Percentiles rank a stretch among this genome's conserved stretches.
Conservation (phyloP, 257 asterid species). For the Osmanthus fragrans region DNA sequence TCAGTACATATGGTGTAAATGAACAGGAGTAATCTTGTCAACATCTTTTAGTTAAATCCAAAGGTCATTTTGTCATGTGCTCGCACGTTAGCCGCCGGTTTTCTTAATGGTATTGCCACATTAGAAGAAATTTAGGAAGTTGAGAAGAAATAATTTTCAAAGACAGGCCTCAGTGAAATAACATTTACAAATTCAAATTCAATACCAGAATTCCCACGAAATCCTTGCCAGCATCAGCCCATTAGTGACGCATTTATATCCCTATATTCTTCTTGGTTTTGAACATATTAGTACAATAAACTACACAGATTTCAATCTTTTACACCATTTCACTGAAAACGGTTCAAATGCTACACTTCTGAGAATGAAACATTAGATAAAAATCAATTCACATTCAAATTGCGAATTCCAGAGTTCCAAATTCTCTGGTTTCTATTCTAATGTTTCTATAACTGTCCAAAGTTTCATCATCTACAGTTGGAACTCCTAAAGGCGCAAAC, state of each 20-base stretch:
- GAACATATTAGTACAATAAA: neutral
- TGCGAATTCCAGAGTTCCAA: neutral
- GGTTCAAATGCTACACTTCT: neutral
- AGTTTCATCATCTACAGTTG: neutral
- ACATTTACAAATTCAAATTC: neutral
- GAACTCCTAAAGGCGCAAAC: neutral
- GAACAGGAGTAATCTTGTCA: slow-evolving; percentile 6
- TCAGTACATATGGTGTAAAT: neutral
- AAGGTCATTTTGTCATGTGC: neutral
- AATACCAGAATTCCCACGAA: neutral
- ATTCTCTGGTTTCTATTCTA: neutral
- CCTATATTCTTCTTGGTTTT: slow-evolving; percentile 3
- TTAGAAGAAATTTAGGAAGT: neutral
- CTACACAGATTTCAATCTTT: neutral
- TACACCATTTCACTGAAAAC: neutral
- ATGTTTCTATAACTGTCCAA: neutral
- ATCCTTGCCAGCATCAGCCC: neutral
- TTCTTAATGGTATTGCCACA: neutral
- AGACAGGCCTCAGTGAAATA: neutral
- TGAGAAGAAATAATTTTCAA: neutral
- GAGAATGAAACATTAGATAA: neutral
- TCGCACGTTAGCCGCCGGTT: neutral
- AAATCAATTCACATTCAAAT: neutral
- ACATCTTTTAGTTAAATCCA: neutral
- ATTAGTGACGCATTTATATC: neutral